Conservation (phyloP, 768 basidiomycete genomes). For the Lactarius hengduanensis region DNA sequence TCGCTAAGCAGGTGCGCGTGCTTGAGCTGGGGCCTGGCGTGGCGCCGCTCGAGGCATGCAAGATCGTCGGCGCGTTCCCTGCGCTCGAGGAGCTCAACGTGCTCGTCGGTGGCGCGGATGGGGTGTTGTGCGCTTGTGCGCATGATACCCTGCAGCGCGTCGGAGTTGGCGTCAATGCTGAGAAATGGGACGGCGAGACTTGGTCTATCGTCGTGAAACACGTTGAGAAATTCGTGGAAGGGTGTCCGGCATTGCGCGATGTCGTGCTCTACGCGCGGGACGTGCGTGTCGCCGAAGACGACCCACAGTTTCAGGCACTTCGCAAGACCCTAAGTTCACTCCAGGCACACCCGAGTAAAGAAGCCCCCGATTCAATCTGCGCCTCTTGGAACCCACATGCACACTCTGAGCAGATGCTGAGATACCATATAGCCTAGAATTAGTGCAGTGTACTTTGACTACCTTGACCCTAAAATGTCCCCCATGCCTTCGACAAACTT, state of each 20-base stretch:
- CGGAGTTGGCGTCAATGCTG: slow-evolving; percentile 12
- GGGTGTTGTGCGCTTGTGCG: not conserved
- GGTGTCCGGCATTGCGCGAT: slow-evolving; percentile 11
- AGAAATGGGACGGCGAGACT: slow-evolving; percentile 1
- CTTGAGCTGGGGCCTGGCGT: slow-evolving; percentile 14
- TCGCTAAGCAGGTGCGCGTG: slow-evolving; percentile 10
- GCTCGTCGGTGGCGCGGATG: not conserved
- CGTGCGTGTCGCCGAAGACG: not conserved
- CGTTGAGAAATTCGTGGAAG: slow-evolving; percentile 2
- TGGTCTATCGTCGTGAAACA: not conserved
- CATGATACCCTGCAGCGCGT: slow-evolving; percentile 17
- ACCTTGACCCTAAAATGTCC: slow-evolving; percentile 49
- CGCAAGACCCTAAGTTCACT: not conserved
- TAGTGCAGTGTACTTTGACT: not conserved
- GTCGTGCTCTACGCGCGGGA: slow-evolving; percentile 9
- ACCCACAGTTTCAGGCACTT: slow-evolving; percentile 2
- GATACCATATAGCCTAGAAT: not conserved
- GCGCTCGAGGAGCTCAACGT: slow-evolving; percentile 24
- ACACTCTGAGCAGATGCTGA: not conserved
- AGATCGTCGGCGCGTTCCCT: slow-evolving; percentile 14
- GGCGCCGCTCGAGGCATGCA: not conserved
- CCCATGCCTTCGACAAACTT: slow-evolving; percentile 77
- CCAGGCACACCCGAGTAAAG: not conserved
- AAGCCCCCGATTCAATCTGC: not conserved
- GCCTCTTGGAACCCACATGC: not conserved